Evolutionary conservation across 352 stramenopile species (phyloP), one percentile per base, ranked within the genome.

Genomic region (Phytophthora europaea): DNA sequence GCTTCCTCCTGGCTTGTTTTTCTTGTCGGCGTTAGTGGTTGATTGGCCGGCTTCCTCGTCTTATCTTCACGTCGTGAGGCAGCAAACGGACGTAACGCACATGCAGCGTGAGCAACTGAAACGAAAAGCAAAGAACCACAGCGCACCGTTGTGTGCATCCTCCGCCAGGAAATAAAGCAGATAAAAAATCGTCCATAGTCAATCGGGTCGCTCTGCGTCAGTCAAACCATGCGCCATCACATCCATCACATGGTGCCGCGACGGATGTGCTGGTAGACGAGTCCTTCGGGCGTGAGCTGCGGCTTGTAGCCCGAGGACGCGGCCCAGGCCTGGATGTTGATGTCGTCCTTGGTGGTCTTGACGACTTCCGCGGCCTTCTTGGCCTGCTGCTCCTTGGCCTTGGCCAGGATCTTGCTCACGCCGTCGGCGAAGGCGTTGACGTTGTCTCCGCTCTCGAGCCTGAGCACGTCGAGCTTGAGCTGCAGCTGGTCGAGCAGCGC

Each of bases 191-290:
- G n/a, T 22, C 13, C 15, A 50, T 15, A 2, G 40, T 10, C 40
- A 12, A 10, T 22, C 15, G 8, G 18, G 16, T 50, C 40, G 40
- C 6, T 0, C 16, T 50, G 40, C 40, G 23, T 53, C 13, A 22
- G 4, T 45, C 20, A 48, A 43, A 47, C 23, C 50, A 18, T 53
- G 23, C 22, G 13, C 53, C 54, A 61, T 8, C 33, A 16, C 57
- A 1, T 34, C 36, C 47, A 50, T 90, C 82, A 94, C 84, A 94
- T 92, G 4, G 88, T 94, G 54, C 84, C 88, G 20, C 88, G 85
- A 48, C 85, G 88, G 33, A 94, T 84, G 68, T 94, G 85, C 70
- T 90, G 83, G 75, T 94, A 90, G 18, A 82, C 69, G 47, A 90
- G 73, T 31, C 75, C 74, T 58, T 91, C 85, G 0, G 85, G 74